These are phyloP conservation scores for Polyporus arcularius DNA, from an alignment of 768 basidiomycete species.

Conservation along the genomic window DNA sequence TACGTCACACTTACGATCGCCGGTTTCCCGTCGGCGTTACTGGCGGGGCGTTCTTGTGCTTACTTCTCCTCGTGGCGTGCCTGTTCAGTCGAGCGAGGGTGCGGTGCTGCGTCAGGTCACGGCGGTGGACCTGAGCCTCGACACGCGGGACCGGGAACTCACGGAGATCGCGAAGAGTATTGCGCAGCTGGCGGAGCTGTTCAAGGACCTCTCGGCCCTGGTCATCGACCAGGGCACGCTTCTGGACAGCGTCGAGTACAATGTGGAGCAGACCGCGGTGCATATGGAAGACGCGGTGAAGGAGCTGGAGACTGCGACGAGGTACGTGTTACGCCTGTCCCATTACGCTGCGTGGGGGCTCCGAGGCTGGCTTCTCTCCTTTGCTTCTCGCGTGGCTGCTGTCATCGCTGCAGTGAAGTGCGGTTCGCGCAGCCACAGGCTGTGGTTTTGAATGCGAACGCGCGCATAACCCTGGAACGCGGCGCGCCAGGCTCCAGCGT, in stretches of 20 bases:
- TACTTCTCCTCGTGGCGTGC: slow-evolving; percentile 8
- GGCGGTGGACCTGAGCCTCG: slow-evolving; percentile 41
- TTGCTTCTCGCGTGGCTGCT: not conserved
- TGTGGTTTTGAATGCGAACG: too few species aligned
- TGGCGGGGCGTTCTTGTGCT: not conserved
- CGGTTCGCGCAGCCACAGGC: too few species aligned
- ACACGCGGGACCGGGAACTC: slow-evolving; percentile 66
- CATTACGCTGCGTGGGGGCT: not conserved
- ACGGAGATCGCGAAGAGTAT: slow-evolving; percentile 92
- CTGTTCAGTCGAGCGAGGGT: slow-evolving; percentile 38
- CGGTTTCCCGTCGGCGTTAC: slow-evolving; percentile 16
- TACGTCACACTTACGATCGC: slow-evolving; percentile 10
- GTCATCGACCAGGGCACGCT: slow-evolving; percentile 99
- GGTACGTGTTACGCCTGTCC: slow-evolving; percentile 33
- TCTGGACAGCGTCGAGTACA: slow-evolving; percentile 95
- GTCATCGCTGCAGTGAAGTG: not conserved
- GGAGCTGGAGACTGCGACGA: slow-evolving; percentile 80
- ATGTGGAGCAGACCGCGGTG: slow-evolving; percentile 88
- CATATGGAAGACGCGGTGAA: slow-evolving; percentile 82
- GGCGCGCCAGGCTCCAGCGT: not conserved
- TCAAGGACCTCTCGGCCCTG: slow-evolving; percentile 90
- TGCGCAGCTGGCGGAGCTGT: slow-evolving; percentile 87
- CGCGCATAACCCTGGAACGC: too few species aligned
- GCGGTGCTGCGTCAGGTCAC: slow-evolving; percentile 36
- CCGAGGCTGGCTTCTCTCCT: not conserved